phyloP scores from a whole-genome alignment of 495 filamentous ascomycete genomes.

The Podospora bellae-mahoneyi region DNA sequence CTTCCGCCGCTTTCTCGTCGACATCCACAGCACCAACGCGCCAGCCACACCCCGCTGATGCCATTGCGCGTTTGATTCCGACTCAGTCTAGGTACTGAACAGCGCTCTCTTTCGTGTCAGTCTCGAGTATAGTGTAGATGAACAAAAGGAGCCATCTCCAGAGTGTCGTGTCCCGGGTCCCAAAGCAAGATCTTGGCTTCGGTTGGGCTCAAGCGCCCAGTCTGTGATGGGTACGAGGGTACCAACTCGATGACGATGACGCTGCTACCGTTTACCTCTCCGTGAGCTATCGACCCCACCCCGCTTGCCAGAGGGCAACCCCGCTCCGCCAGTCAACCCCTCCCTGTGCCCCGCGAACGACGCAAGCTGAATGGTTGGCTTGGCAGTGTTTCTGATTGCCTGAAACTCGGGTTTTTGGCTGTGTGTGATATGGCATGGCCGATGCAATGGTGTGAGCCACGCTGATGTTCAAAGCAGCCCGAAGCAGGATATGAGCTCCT shows the following conservation, averaged over 20 bases:
- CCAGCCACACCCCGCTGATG: not conserved
- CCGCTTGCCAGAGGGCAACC: not conserved
- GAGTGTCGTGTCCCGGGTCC: not conserved
- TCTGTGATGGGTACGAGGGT: no score
- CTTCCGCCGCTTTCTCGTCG: conserved; percentile 3
- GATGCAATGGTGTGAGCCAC: conserved; percentile 2
- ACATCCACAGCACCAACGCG: not conserved
- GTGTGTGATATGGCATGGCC: not conserved
- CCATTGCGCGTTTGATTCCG: not conserved
- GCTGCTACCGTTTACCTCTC: not conserved
- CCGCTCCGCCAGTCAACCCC: conserved; percentile 21
- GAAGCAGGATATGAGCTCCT: not conserved
- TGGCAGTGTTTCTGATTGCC: conserved; percentile 20
- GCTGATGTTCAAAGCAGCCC: not conserved
- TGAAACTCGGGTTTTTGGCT: conserved; percentile 17
- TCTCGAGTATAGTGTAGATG: not conserved
- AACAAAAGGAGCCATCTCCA: not conserved
- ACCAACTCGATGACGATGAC: not conserved
- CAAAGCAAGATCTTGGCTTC: no score
- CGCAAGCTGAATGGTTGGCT: conserved; percentile 27
- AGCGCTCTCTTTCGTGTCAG: not conserved
- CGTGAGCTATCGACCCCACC: not conserved
- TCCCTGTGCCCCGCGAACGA: conserved; percentile 25
- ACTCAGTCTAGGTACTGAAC: not conserved
- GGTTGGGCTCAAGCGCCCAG: not conserved